These are phyloP conservation scores for Gardenia jasminoides DNA, from an alignment of 257 asterid species.

Conservation along the genomic window DNA sequence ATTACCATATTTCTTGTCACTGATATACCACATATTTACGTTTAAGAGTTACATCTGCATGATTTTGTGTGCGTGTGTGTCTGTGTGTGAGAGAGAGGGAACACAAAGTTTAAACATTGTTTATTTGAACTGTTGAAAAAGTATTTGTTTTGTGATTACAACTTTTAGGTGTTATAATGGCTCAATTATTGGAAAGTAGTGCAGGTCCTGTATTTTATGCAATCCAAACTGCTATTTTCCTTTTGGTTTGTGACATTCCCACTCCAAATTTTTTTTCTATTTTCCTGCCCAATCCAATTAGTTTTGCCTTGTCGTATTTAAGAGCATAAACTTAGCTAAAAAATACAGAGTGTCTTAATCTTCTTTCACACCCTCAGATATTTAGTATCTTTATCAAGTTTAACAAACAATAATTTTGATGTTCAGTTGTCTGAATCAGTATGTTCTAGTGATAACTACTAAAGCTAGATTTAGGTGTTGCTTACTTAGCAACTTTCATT, in stretches of 20 bases:
- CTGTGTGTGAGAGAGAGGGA: not conserved
- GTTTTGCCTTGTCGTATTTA: slow-evolving; percentile 51
- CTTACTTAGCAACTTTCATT: slow-evolving; percentile 1
- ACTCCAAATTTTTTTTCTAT: slow-evolving; percentile 38
- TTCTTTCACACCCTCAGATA: slow-evolving; percentile 16
- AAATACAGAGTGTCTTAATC: slow-evolving; percentile 27
- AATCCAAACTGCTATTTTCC: slow-evolving; percentile 32
- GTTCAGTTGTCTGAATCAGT: slow-evolving; percentile 23
- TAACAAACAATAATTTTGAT: slow-evolving; percentile 20
- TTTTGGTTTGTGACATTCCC: slow-evolving; percentile 58
- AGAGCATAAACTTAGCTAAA: slow-evolving; percentile 34
- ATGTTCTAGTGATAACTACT: slow-evolving; percentile 18
- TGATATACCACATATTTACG: not conserved
- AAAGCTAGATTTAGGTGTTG: slow-evolving; percentile 3
- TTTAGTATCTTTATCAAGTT: slow-evolving; percentile 12
- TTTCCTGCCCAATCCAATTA: slow-evolving; percentile 42
- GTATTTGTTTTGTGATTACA: slow-evolving; percentile 8
- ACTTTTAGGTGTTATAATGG: slow-evolving; percentile 76
- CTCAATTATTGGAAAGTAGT: slow-evolving; percentile 72
- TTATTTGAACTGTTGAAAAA: not conserved
- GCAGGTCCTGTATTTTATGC: slow-evolving; percentile 27
- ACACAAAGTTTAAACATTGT: not conserved
- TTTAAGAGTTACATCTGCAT: not conserved
- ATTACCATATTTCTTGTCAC: not conserved
- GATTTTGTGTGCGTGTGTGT: not conserved